Percentiles rank a stretch among this genome's conserved stretches.
Conservation (phyloP, 495 filamentous ascomycete species). For the Tricharina praecox region DNA sequence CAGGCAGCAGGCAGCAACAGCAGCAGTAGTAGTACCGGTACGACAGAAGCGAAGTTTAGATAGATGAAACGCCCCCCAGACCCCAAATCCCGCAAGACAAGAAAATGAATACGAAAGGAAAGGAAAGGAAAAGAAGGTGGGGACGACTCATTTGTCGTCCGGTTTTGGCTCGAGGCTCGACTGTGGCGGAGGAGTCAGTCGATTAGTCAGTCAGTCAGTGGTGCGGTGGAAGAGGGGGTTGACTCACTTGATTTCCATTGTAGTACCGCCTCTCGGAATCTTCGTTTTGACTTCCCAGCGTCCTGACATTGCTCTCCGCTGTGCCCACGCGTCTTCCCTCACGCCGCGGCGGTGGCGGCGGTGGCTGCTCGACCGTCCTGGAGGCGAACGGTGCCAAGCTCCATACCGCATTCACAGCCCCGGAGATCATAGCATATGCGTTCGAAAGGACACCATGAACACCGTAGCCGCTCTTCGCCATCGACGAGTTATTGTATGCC, state of each 20-base stretch:
- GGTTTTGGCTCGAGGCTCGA: constrained; percentile 22
- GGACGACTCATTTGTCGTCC: constrained; percentile 10
- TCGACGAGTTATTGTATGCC: constrained; percentile 36
- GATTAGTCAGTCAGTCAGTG: background rate
- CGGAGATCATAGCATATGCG: constrained; percentile 31
- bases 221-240: background rate
- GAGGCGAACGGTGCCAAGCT: constrained; percentile 26
- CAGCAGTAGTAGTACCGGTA: no score
- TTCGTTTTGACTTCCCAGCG: constrained; percentile 37
- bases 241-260: constrained; percentile 54
- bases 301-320: constrained; percentile 33
- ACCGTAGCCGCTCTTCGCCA: constrained; percentile 8
- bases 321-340: background rate
- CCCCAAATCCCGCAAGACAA: no score
- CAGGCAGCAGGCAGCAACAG: no score
- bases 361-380: constrained; percentile 10
- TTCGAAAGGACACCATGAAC: constrained; percentile 29
- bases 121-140: no score
- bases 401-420: constrained; percentile 36
- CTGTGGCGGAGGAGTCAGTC: constrained; percentile 7
- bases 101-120: no score
- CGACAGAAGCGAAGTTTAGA: no score
- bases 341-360: constrained; percentile 3
- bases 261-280: constrained; percentile 37
- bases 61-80: no score